These are phyloP conservation scores for Berberis vulgaris DNA, from an alignment of 164 flowering plant species.

Conservation along the genomic window DNA sequence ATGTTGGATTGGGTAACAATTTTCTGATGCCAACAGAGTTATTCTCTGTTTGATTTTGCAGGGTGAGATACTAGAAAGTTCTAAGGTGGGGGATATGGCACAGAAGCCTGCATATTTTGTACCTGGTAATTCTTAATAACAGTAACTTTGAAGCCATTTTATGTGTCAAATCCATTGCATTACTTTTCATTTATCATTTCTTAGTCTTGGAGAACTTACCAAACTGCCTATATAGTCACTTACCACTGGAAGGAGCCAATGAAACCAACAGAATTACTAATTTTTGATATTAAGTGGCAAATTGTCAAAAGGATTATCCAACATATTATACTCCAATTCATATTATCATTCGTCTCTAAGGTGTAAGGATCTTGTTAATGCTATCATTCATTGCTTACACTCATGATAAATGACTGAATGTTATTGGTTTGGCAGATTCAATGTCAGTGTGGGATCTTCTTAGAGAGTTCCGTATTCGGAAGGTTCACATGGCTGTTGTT, in stretches of 20 bases:
- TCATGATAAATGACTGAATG: not conserved
- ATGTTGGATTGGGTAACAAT: not conserved
- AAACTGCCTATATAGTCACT: too few species aligned
- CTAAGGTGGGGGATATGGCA: constrained; percentile 82
- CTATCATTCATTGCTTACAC: too few species aligned
- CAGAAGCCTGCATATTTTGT: constrained; percentile 98
- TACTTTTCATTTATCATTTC: too few species aligned
- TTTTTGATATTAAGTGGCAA: too few species aligned
- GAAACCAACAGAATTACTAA: too few species aligned
- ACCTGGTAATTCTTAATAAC: constrained; percentile 55
- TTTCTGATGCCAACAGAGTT: constrained; percentile 28
- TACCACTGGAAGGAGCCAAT: too few species aligned
- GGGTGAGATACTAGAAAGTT: constrained; percentile 90
- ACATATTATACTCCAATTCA: not conserved
- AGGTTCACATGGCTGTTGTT: constrained; percentile 99
- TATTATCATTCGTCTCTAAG: not conserved
- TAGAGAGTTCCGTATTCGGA: constrained; percentile 93
- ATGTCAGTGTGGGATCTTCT: constrained; percentile 99
- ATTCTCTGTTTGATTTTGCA: constrained; percentile 62
- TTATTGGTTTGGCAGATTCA: constrained; percentile 59
- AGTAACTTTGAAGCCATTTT: not conserved
- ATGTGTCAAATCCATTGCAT: too few species aligned
- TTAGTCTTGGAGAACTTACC: too few species aligned
- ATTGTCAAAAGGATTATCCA: too few species aligned
- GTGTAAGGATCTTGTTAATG: too few species aligned